These are phyloP conservation scores for Oehlia diaphana DNA, from an alignment of 192 early-diverging fungal species.

Conservation along the genomic window DNA sequence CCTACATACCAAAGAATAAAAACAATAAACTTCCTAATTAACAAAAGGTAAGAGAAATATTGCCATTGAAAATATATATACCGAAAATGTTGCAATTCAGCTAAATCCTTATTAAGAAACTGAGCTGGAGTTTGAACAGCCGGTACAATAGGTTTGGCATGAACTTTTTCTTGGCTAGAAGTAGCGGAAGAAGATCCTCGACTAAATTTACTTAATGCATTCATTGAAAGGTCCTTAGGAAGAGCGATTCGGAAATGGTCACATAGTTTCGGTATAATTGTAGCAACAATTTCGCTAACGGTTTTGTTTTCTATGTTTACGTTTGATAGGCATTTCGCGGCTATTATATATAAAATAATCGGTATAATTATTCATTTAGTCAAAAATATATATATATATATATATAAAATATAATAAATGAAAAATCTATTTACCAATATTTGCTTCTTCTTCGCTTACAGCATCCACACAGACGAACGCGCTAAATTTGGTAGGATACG, in stretches of 20 bases:
- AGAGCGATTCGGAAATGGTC: conserved; percentile 20
- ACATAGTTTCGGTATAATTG: conserved; percentile 16
- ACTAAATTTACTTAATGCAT: conserved; percentile 5
- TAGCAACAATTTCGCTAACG: conserved; percentile 24
- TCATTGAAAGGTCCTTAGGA: conserved; percentile 22
- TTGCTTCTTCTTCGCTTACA: conserved; percentile 14
- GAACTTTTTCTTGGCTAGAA: background rate
- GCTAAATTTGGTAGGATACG: conserved; percentile 29
- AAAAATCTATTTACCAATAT: conserved; percentile 11
- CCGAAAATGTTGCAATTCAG: conserved; percentile 21
- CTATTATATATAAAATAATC: background rate
- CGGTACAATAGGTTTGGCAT: background rate
- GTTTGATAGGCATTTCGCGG: conserved; percentile 14
- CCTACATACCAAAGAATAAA: background rate
- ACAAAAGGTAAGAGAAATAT: background rate
- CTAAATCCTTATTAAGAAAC: conserved; percentile 14
- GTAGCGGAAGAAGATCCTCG: background rate
- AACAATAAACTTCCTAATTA: background rate
- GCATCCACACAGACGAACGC: conserved; percentile 31
- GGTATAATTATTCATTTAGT: background rate
- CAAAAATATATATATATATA: background rate
- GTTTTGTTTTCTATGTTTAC: conserved; percentile 22
- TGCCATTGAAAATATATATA: background rate
- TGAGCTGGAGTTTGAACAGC: background rate
- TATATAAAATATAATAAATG: background rate